Percentiles rank a stretch among this genome's conserved stretches.
Conservation (phyloP, 179 eudicot genomes). For the Vitellaria paradoxa region DNA sequence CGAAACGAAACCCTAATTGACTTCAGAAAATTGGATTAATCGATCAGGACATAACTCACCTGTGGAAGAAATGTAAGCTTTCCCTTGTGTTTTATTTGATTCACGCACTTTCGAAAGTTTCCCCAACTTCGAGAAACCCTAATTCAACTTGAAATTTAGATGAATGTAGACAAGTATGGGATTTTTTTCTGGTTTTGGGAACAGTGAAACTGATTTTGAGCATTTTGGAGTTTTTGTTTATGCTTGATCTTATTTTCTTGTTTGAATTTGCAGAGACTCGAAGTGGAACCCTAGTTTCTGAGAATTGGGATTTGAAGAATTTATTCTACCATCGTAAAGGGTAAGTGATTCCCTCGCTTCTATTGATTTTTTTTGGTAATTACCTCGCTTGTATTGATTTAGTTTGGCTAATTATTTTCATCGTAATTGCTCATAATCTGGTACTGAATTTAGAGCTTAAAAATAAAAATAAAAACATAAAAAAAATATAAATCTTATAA, state of each 20-base stretch:
- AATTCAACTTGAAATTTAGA: neutral
- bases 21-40: neutral
- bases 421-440: neutral
- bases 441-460: neutral
- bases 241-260: neutral
- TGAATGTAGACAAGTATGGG: neutral
- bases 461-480: neutral
- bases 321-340: neutral
- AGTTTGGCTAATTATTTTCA: neutral
- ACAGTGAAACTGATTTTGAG: neutral
- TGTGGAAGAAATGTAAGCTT: conserved; percentile 10
- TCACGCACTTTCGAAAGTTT: neutral
- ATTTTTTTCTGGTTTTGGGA: neutral
- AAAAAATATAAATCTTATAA: neutral
- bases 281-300: conserved; percentile 8
- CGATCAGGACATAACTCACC: neutral
- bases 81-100: neutral
- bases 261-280: neutral
- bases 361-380: neutral
- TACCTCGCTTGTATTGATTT: neutral
- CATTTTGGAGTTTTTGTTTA: neutral
- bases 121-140: conserved; percentile 18
- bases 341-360: neutral
- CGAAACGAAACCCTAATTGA: conserved; percentile 1
- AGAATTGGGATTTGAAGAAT: neutral